These are phyloP conservation scores for Polyporus arcularius DNA, from an alignment of 768 basidiomycete genomes.

Conservation along the genomic window DNA sequence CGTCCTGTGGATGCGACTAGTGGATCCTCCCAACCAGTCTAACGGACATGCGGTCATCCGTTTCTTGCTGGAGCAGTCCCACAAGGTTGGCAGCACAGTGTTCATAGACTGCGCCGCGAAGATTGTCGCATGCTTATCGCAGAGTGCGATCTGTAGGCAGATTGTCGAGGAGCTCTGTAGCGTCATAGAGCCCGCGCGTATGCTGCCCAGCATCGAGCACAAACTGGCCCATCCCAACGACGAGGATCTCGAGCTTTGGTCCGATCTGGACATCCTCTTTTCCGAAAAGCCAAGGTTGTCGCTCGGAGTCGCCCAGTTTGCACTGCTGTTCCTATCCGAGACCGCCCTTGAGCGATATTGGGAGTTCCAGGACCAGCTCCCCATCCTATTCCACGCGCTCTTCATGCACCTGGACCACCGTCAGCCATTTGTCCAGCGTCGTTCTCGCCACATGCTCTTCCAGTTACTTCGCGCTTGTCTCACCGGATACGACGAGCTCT, in stretches of 20 bases:
- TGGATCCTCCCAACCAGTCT: conserved; percentile 65
- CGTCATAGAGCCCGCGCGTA: conserved; percentile 80
- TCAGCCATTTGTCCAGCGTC: conserved; percentile 62
- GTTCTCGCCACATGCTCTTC: conserved; percentile 80
- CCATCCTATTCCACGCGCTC: conserved; percentile 74
- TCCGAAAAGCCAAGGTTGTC: conserved; percentile 67
- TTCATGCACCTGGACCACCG: conserved; percentile 86
- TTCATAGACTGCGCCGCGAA: conserved; percentile 81
- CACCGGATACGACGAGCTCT: conserved; percentile 73
- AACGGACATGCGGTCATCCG: conserved; percentile 80
- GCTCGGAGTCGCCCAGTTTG: conserved; percentile 85
- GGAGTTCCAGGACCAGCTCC: conserved; percentile 70
- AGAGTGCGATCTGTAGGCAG: conserved; percentile 67
- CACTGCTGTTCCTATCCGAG: conserved; percentile 82
- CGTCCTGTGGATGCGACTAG: conserved; percentile 76
- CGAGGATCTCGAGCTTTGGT: conserved; percentile 75
- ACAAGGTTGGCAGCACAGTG: conserved; percentile 75
- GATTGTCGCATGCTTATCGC: conserved; percentile 82
- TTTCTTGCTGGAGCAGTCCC: conserved; percentile 86
- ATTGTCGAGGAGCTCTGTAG: conserved; percentile 85
- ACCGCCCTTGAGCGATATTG: conserved; percentile 74
- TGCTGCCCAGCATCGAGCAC: conserved; percentile 78
- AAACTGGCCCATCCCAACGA: conserved; percentile 61
- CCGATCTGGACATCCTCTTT: conserved; percentile 76
- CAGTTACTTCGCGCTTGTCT: conserved; percentile 83